Evolutionary conservation across 2,329 filamentous ascomycete genomes (phyloP), one percentile per base, ranked within the genome.

Genomic region (Botrytis fragariae): DNA sequence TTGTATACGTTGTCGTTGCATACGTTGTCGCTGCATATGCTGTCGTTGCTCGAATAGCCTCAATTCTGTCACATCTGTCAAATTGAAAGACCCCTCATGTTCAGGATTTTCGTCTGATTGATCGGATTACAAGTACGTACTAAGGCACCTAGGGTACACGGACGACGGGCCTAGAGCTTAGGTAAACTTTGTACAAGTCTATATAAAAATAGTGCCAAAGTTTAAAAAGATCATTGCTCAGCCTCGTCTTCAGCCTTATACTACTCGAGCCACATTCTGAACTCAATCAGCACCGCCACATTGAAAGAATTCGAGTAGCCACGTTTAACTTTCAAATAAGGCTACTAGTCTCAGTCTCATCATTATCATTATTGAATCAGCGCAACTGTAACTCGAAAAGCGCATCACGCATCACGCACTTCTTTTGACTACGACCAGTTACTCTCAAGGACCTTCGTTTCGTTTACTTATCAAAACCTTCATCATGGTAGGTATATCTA

Each of bases 261-360:
- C 9, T 6, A 25, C 7, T 14, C 16, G 3, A 57, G 48, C 57
- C 42, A 64, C 59, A 39, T n/a, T 14, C 16, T 0, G 20, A 25
- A 29, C 20, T 10, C 18, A 37, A 25, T 16, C 7, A 16, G n/a
- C 44, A 45, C 29, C 60, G 69, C 69, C 69, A 71, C 69, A 71
- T 42, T 32, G 1, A 42, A 63, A 42, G 32, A 44, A 29, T 22
- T 51, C 29, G 22, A 65, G 35, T 39, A 67, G 60, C 69, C 69
- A 72, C 69, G 69, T 72, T 72, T 48, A 67, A 25, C 69, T 72
- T 71, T 71, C 22, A 22, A 71, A 63, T 44, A 51, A 71, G 69
- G 69, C 69, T 71, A 63, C 57, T n/a, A 29, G 51, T 32, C n/a
- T 29, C 51, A 29, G 51, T 32, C n/a, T 29, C 51, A 57, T 57